Conservation (phyloP, 2,329 filamentous ascomycete species). For the Colletotrichum sidae region DNA sequence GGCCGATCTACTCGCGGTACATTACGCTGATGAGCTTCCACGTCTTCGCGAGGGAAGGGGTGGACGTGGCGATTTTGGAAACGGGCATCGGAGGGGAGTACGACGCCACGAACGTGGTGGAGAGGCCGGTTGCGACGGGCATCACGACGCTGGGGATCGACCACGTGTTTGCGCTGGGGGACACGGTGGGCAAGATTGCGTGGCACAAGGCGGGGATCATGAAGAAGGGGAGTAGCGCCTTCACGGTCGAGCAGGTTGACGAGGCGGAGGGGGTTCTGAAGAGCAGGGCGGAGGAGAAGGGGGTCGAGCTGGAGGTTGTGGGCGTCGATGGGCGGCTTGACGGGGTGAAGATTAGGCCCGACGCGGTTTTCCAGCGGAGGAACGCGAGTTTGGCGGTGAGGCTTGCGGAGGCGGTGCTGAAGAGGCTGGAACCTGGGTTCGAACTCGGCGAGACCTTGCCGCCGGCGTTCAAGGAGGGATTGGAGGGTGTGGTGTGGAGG, state of each 20-base stretch:
- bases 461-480: slow-evolving; percentile 69
- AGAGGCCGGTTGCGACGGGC: slow-evolving; percentile 65
- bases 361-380: slow-evolving; percentile 66
- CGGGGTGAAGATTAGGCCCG: slow-evolving; percentile 57
- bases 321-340: slow-evolving; percentile 50
- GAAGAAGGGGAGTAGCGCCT: slow-evolving; percentile 66
- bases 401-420: slow-evolving; percentile 62
- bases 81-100: slow-evolving; percentile 95
- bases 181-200: slow-evolving; percentile 81
- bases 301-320: slow-evolving; percentile 20
- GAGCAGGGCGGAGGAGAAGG: slow-evolving; percentile 68
- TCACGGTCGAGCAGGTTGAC: slow-evolving; percentile 46
- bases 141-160: slow-evolving; percentile 88
- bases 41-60: slow-evolving; percentile 79
- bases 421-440: slow-evolving; percentile 50
- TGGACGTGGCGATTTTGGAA: slow-evolving; percentile 85
- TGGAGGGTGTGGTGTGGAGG: slow-evolving; percentile 75
- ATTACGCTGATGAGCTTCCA: slow-evolving; percentile 91
- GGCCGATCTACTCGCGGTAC: slow-evolving; percentile 94
- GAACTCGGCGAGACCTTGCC: slow-evolving; percentile 49
- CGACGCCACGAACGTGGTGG: slow-evolving; percentile 89
- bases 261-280: slow-evolving; percentile 66
- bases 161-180: slow-evolving; percentile 83
- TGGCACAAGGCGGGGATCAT: slow-evolving; percentile 95
- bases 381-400: slow-evolving; percentile 69